These are phyloP conservation scores for Aspergillus candidus DNA, from an alignment of 2,329 filamentous ascomycete genomes.

Conservation along the genomic window DNA sequence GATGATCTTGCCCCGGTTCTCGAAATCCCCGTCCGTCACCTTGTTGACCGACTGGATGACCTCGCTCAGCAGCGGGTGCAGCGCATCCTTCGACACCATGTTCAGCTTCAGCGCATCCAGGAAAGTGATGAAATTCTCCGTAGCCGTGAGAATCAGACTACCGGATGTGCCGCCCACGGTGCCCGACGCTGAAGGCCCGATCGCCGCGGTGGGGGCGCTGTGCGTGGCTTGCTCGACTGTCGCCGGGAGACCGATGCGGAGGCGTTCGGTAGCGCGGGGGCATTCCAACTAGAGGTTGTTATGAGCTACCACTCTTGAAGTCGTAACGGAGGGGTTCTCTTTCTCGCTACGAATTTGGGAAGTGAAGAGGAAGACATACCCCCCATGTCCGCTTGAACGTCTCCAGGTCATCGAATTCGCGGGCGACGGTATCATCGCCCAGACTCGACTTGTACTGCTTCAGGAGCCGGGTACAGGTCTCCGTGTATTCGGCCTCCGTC, in stretches of 20 bases:
- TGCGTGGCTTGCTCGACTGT: slow-evolving; percentile 61
- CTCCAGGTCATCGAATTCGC: slow-evolving; percentile 79
- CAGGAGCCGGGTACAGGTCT: slow-evolving; percentile 86
- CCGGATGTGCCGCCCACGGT: slow-evolving; percentile 44
- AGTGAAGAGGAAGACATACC: slow-evolving; percentile 48
- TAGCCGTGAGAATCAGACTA: slow-evolving; percentile 76
- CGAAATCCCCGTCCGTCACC: slow-evolving; percentile 91
- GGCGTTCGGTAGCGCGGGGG: slow-evolving; percentile 83
- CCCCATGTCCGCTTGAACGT: slow-evolving; percentile 90
- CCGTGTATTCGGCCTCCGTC: slow-evolving; percentile 85
- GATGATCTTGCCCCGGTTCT: slow-evolving; percentile 92
- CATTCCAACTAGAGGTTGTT: slow-evolving; percentile 67
- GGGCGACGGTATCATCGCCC: slow-evolving; percentile 83
- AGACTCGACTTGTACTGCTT: slow-evolving; percentile 97
- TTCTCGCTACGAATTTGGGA: not conserved
- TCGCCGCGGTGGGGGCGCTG: slow-evolving; percentile 41
- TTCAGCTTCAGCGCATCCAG: slow-evolving; percentile 90
- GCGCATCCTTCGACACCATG: slow-evolving; percentile 85
- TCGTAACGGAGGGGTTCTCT: too few species aligned
- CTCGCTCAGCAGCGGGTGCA: slow-evolving; percentile 92
- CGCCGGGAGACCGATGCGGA: slow-evolving; percentile 86
- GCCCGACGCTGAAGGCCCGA: slow-evolving; percentile 22
- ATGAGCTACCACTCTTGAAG: slow-evolving; percentile 3
- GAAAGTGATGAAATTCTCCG: slow-evolving; percentile 97
- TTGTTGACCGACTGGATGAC: slow-evolving; percentile 97